Conservation (phyloP, 2,329 filamentous ascomycete species). For the Byssothecium circinans region DNA sequence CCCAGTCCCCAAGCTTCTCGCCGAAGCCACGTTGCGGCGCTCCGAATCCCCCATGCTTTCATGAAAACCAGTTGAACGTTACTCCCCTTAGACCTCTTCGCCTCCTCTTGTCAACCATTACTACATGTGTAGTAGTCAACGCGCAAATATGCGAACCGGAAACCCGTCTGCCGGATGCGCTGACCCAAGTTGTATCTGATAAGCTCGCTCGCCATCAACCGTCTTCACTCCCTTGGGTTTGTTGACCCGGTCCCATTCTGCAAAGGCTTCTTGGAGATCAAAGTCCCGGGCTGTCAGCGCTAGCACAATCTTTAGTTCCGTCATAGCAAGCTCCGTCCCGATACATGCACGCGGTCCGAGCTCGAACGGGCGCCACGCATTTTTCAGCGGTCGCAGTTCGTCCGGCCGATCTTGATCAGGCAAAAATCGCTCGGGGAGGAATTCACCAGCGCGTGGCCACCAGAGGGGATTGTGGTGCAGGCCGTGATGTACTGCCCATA, state of each 20-base stretch:
- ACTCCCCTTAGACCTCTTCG: too few relatives aligned
- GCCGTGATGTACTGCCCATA: conserved; percentile 11
- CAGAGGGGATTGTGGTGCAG: conserved; percentile 20
- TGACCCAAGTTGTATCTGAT: conserved; percentile 17
- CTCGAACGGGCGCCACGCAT: conserved; percentile 42
- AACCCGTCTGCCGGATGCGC: conserved; percentile 22
- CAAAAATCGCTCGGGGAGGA: conserved; percentile 29
- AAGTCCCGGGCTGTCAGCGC: conserved; percentile 11
- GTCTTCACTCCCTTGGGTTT: conserved; percentile 15
- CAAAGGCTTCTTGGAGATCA: conserved; percentile 14
- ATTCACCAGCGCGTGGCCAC: conserved; percentile 16
- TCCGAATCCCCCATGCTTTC: too few relatives aligned
- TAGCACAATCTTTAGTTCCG: conserved; percentile 22
- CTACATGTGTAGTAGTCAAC: conserved; percentile 1
- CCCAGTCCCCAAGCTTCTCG: too few relatives aligned
- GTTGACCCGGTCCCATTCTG: conserved; percentile 16
- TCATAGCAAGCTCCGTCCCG: conserved; percentile 42
- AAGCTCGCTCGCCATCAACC: conserved; percentile 18
- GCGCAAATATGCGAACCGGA: conserved; percentile 41
- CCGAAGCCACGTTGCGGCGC: too few relatives aligned
- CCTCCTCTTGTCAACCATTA: too few relatives aligned
- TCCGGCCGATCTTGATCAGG: conserved; percentile 5
- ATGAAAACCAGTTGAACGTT: too few relatives aligned
- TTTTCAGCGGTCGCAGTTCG: conserved; percentile 10
- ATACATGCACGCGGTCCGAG: conserved; percentile 43